Conservation (phyloP, 2,329 filamentous ascomycete genomes). For the Trichoderma atrobrunneum region DNA sequence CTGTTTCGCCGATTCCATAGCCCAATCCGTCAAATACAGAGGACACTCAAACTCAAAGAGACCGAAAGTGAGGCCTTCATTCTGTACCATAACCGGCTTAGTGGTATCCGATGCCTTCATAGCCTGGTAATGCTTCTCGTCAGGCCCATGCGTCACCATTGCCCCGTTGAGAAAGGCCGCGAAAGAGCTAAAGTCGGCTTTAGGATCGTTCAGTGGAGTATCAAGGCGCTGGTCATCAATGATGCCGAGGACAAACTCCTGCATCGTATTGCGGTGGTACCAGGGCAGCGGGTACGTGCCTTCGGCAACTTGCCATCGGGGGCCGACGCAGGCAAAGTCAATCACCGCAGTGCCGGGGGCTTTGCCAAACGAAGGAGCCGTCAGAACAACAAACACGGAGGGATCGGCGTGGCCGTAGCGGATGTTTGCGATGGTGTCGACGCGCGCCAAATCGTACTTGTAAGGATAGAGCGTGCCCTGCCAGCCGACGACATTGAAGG, state of each 20-base stretch:
- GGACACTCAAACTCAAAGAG: too few relatives aligned
- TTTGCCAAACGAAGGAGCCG: background rate
- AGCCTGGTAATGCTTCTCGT: too few relatives aligned
- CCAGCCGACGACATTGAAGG: background rate
- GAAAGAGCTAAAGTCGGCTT: background rate
- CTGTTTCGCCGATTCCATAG: too few relatives aligned
- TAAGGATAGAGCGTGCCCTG: background rate
- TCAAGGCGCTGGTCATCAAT: background rate
- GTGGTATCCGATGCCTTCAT: background rate
- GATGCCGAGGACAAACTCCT: background rate
- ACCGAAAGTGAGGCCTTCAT: too few relatives aligned
- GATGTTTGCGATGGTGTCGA: background rate
- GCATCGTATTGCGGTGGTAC: background rate
- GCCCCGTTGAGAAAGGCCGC: background rate
- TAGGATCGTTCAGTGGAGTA: background rate
- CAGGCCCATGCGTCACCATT: background rate
- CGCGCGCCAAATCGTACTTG: background rate
- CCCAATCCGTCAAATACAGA: too few relatives aligned
- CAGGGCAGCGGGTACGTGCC: background rate
- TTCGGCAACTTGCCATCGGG: background rate
- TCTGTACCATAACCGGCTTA: too few relatives aligned
- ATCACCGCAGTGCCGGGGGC: background rate
- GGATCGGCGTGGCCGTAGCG: background rate
- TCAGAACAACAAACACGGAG: background rate
- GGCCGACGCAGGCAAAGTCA: background rate